Evolutionary conservation across 2,329 filamentous ascomycete species (phyloP), one percentile per base, ranked within the genome.

Genomic region (Dactylellina cionopaga): DNA sequence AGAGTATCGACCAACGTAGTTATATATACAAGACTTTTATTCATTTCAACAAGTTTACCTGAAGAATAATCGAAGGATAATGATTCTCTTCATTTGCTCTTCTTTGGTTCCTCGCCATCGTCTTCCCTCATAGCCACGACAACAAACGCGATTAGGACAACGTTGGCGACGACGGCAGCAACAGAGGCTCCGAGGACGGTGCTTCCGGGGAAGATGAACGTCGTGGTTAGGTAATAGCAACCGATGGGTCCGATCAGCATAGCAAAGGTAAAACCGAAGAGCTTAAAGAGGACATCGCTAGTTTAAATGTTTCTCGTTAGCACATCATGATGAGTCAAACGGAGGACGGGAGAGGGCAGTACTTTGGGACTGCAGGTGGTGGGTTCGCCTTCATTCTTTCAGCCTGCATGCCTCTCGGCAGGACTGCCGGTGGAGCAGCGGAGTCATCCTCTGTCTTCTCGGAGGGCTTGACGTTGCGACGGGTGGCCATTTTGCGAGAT

Each of bases 71-170:
- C 11, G 5, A 35, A 29, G 22, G 11, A 39, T 5, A 5, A 25
- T 7, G 5, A 19, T 19, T 52, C 17, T 7, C 2, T 2, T 76
- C 83, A 84, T 77, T 81, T 82, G 55, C 79, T 80, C 78, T 89
- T 85, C 60, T 87, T 84, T 7, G 85, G 81, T 22, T 74, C 74
- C 17, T 85, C 84, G 9, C 80, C 81, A 69, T 86, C 84, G 78
- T 98, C 95, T 80, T 99, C 95, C 73, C 86, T 88, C 86, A 96
- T 93, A 2, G 95, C 95, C 17, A 96, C 92, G 64, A 97, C 83
- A 43, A 98, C 87, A 80, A 98, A 99, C n/a, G 86, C 88, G 65
- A 98, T 86, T 54, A 99, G 83, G 2, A 99, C 92, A 1, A 96
- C 86, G 77, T 99, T 99, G 10, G 95, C 95, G 80, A 96, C 88